A percentile compares a stretch with the other conserved stretches of the same genome.
Conservation (phyloP, 495 filamentous ascomycete species). For the Aspergillus funiculosus region DNA sequence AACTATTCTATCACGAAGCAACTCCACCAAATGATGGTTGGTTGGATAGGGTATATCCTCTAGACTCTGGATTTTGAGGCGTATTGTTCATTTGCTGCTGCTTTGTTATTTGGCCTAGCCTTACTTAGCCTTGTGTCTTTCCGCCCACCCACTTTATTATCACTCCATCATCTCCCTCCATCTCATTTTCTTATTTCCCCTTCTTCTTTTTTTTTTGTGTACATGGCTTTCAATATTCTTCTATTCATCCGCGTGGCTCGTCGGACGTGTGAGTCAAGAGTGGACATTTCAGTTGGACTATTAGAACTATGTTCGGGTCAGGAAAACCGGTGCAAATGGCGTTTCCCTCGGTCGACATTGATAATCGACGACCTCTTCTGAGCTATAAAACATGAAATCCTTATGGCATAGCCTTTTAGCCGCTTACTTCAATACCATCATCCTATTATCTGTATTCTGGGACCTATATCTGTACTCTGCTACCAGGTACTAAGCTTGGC, state of each 20-base stretch:
- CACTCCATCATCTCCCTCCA: slow-evolving; percentile 19
- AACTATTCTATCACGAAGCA: slow-evolving; percentile 43
- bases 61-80: slow-evolving; percentile 30
- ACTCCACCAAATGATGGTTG: slow-evolving; percentile 38
- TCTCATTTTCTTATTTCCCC: slow-evolving; percentile 18
- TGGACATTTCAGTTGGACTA: slow-evolving; percentile 40
- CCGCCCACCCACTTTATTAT: slow-evolving; percentile 7
- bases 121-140: slow-evolving; percentile 10
- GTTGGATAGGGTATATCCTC: slow-evolving; percentile 26
- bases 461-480: too few relatives aligned
- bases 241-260: slow-evolving; percentile 22
- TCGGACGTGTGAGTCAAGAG: slow-evolving; percentile 25
- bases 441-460: not conserved
- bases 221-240: slow-evolving; percentile 45
- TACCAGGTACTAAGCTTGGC: too few relatives aligned
- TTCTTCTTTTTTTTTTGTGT: slow-evolving; percentile 38
- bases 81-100: slow-evolving; percentile 19
- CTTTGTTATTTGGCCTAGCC: slow-evolving; percentile 22
- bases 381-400: slow-evolving; percentile 26
- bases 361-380: slow-evolving; percentile 37
- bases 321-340: slow-evolving; percentile 48
- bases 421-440: slow-evolving; percentile 6
- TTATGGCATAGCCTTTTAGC: slow-evolving; percentile 21
- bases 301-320: slow-evolving; percentile 47
- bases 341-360: slow-evolving; percentile 38